phyloP scores from a whole-genome alignment of 305 asterid genomes.

The Fraxinus albicans region DNA sequence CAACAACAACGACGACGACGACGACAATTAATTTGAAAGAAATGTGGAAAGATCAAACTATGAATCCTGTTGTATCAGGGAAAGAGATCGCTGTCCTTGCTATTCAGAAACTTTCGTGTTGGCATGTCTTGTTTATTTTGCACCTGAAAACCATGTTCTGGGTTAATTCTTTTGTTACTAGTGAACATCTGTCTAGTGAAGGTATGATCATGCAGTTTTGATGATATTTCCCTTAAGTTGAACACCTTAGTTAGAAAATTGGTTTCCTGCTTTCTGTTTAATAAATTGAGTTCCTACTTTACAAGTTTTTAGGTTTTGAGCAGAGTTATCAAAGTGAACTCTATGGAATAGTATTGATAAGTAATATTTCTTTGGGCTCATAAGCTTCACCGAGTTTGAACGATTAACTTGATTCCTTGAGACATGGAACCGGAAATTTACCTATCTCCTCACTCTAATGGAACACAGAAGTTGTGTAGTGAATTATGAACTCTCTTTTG shows the following conservation, averaged over 20 bases:
- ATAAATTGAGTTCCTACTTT: background rate
- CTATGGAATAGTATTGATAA: slow-evolving; percentile 1
- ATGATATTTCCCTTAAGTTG: slow-evolving; percentile 2
- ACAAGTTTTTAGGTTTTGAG: slow-evolving; percentile 1
- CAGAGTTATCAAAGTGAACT: slow-evolving; percentile 8
- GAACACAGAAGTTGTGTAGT: slow-evolving; percentile 14
- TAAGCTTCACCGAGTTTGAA: background rate
- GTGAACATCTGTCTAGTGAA: background rate
- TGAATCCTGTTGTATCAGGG: background rate
- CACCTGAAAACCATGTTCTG: background rate
- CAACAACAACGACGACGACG: background rate
- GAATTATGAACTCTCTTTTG: slow-evolving; percentile 10
- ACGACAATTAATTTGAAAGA: background rate
- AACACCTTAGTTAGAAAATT: background rate
- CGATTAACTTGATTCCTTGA: slow-evolving; percentile 9
- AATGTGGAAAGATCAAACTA: background rate
- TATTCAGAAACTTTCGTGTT: background rate
- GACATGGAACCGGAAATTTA: slow-evolving; percentile 4
- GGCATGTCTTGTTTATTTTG: background rate
- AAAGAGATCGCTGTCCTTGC: background rate
- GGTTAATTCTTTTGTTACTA: background rate
- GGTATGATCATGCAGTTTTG: background rate
- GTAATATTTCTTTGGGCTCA: background rate
- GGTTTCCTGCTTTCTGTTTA: background rate
- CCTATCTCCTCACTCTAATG: background rate